A percentile compares a stretch with the other conserved stretches of the same genome.
These are phyloP conservation scores for Didymosphaeria variabile DNA, from an alignment of 2,329 filamentous ascomycete genomes.

Conservation along the genomic window DNA sequence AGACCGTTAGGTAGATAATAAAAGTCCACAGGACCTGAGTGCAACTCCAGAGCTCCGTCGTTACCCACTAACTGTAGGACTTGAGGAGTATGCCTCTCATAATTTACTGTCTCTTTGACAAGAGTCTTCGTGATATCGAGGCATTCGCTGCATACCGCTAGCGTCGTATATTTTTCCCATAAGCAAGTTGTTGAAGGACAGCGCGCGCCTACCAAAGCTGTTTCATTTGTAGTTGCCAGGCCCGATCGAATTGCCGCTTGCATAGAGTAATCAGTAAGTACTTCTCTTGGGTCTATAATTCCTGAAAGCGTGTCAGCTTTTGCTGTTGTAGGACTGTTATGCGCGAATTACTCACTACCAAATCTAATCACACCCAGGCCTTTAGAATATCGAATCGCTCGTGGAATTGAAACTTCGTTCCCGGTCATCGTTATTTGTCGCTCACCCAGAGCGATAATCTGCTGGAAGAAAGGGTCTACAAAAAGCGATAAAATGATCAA, in stretches of 20 bases:
- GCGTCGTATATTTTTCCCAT: conserved; percentile 4
- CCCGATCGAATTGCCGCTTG: conserved; percentile 8
- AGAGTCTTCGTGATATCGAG: background rate
- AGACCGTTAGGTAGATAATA: conserved; percentile 3
- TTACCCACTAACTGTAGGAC: background rate
- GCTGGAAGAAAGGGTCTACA: conserved; percentile 4
- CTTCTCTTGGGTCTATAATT: background rate
- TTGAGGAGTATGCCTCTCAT: background rate
- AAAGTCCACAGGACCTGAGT: background rate
- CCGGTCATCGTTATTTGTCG: background rate
- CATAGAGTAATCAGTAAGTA: background rate
- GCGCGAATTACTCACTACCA: background rate
- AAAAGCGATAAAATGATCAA: conserved; percentile 5
- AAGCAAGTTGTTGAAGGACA: conserved; percentile 5
- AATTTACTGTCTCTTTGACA: background rate
- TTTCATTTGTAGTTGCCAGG: background rate
- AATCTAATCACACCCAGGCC: background rate
- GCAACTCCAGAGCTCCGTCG: background rate
- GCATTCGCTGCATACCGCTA: conserved; percentile 4
- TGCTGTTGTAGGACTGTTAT: background rate
- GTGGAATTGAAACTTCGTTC: background rate
- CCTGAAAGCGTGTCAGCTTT: background rate
- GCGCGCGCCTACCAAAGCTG: background rate
- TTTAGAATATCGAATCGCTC: background rate
- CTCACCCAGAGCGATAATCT: conserved; percentile 6